These are phyloP conservation scores for Ricinus communis DNA, from an alignment of 345 rosid genomes.

Conservation along the genomic window DNA sequence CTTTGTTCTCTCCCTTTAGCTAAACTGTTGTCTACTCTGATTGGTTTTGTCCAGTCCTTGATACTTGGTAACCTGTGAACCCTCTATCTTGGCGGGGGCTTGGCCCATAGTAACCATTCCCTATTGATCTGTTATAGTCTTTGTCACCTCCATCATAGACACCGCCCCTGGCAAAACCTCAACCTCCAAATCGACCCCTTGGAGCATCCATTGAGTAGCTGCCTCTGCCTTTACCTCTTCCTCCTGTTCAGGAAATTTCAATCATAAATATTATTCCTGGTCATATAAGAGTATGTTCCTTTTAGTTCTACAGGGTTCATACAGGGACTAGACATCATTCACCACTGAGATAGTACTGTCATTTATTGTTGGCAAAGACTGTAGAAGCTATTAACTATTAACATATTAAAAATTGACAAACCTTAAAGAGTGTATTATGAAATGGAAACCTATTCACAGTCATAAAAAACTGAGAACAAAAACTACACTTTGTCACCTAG, in stretches of 20 bases:
- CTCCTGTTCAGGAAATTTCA: slow-evolving; percentile 29
- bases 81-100: slow-evolving; percentile 44
- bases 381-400: background rate
- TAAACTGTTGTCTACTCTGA: slow-evolving; percentile 22
- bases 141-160: slow-evolving; percentile 43
- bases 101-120: slow-evolving; percentile 51
- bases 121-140: slow-evolving; percentile 48
- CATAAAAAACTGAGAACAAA: background rate
- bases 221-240: slow-evolving; percentile 60
- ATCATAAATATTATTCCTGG: background rate
- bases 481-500: background rate
- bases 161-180: slow-evolving; percentile 45
- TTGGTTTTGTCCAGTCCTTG: slow-evolving; percentile 35
- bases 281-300: background rate
- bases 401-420: too few relatives aligned
- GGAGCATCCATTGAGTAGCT: slow-evolving; percentile 46
- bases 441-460: background rate
- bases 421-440: background rate
- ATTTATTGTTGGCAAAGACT: background rate
- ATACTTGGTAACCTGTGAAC: slow-evolving; percentile 32
- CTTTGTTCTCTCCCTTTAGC: slow-evolving; percentile 14
- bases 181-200: slow-evolving; percentile 46
- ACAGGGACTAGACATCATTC: background rate
- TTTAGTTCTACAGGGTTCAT: background rate
- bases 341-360: background rate